Base-by-base conservation (phyloP, 2,329 filamentous ascomycete species). In the Alternaria conjuncta region DNA sequence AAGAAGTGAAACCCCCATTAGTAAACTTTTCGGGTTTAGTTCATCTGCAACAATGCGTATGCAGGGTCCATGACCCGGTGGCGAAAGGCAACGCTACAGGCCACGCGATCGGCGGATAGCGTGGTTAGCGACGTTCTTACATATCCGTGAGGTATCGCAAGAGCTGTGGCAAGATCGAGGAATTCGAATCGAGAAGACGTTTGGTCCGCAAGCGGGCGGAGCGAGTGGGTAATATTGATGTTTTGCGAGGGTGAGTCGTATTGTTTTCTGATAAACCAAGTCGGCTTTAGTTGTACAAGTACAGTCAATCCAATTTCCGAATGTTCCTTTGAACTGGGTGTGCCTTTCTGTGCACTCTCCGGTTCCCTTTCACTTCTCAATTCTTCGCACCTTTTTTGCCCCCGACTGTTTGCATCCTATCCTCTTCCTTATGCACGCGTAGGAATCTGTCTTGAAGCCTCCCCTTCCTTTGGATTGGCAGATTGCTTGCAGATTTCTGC, bases 141-240 rank as follows among this genome's bases (percentile, higher is more conserved):
- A 61, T 26, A 30, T 43, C 18, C 23, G 28, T 28, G 51, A 12
- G 25, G 46, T 21, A 45, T 32, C 47, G 36, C 20, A 45, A 23
- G 23, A n/a, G 15, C 15, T 13, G 25, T 30, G 56, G 32, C 50
- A n/a, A 50, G 7, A 50, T 55, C 6, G n/a, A 32, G 60, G 5
- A 63, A 63, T 30, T 63, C 60, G 56, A 55, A 44, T 28, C 60
- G 56, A 54, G 46, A 28, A 11, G 36, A 44, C 18, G 26, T 43
- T 36, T 12, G 18, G 28, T 15, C n/a, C 23, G n/a, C 32, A 26
- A 26, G 8, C 36, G 47, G 28, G 28, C 60, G 23, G n/a, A 21
- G 11, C 26, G 26, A 23, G 45, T 49, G 32, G 49, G 50, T 50
- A 63, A 55, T 41, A 47, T 13, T 55, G 44, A 50, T 30, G 13